phyloP scores from a whole-genome alignment of 2,329 filamentous ascomycete species.

The Amauroascus verrucosus region DNA sequence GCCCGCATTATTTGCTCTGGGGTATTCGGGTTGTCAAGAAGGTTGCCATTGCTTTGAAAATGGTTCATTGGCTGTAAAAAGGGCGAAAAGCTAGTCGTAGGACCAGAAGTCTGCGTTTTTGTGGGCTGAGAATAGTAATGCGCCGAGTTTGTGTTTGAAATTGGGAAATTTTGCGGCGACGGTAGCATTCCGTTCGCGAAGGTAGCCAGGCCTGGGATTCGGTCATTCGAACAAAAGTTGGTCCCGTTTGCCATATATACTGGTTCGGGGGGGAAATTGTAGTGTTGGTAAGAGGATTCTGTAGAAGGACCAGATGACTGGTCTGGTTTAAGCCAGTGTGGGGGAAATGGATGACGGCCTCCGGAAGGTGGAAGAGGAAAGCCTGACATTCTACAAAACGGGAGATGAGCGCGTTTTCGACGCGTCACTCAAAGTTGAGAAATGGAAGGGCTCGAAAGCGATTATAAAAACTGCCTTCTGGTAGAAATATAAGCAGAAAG shows the following conservation, averaged over 20 bases:
- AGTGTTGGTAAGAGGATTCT: constrained; percentile 21
- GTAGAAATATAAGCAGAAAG: background rate
- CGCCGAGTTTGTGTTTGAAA: constrained; percentile 21
- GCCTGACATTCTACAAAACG: constrained; percentile 28
- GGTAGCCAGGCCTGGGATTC: constrained; percentile 25
- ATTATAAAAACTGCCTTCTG: background rate
- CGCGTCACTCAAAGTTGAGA: background rate
- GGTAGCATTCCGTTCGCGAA: constrained; percentile 19
- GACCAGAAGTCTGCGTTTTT: constrained; percentile 1
- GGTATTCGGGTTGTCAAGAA: background rate
- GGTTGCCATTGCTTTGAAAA: background rate
- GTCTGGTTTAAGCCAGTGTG: constrained; percentile 30
- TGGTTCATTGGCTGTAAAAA: constrained; percentile 12
- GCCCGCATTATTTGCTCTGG: background rate
- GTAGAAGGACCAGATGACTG: constrained; percentile 20
- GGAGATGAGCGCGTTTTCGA: background rate
- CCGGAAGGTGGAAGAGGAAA: constrained; percentile 40
- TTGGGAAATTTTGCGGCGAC: constrained; percentile 22
- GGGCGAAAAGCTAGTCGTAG: constrained; percentile 14
- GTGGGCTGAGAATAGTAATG: constrained; percentile 26
- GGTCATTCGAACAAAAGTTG: constrained; percentile 22
- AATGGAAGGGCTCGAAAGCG: background rate
- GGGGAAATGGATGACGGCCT: constrained; percentile 27
- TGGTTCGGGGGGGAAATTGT: constrained; percentile 20
- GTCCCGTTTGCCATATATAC: constrained; percentile 21